Base-by-base conservation (phyloP, 2,329 filamentous ascomycete genomes). In the Biscogniauxia mediterranea region DNA sequence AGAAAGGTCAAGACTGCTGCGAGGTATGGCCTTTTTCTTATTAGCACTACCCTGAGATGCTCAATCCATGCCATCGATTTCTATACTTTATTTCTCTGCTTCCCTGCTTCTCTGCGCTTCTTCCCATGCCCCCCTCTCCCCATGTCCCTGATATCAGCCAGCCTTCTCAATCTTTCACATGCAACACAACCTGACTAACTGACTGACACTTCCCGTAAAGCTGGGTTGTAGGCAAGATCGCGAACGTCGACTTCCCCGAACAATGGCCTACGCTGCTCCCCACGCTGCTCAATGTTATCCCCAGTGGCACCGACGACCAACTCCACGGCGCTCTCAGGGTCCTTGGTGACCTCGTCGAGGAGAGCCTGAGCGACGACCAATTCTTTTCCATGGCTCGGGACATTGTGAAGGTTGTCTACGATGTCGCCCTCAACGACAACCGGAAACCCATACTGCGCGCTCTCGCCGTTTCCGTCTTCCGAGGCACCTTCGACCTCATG, bases 211-310 rank as follows among this genome's bases (percentile, higher is more conserved):
- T 46, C 17, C 15, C 17, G 11, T 46, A 58, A 55, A 88, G 86
- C 75, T 87, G 84, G 68, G 85, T 90, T 5, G 92, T 97, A 64
- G 94, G 93, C 80, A 98, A 97, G 79, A 96, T 99, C 69, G 95
- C 95, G 60, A 90, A 88, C 65, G 86, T 89, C 71, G 95, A 99
- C 79, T 98, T 96, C 73, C 95, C 95, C 57, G 92, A 97, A 62
- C 85, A 93, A 71, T 99, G 95, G 95, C 92, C 93, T n/a, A 85
- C 86, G 67, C 85, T 99, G 52, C 86, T 99, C 28, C 91, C 92
- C 21, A 85, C 87, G 38, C 82, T 98, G 51, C 85, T 99, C 63
- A 85, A 85, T 52, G 83, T 93, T 56, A 91, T 98, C 70, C 86
- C 89, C 58, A 85, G 82, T 57, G 92, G 91, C 63, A 87, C 82